Conservation (phyloP, 108 stramenopile species). For the Discostella pseudostelligera region DNA sequence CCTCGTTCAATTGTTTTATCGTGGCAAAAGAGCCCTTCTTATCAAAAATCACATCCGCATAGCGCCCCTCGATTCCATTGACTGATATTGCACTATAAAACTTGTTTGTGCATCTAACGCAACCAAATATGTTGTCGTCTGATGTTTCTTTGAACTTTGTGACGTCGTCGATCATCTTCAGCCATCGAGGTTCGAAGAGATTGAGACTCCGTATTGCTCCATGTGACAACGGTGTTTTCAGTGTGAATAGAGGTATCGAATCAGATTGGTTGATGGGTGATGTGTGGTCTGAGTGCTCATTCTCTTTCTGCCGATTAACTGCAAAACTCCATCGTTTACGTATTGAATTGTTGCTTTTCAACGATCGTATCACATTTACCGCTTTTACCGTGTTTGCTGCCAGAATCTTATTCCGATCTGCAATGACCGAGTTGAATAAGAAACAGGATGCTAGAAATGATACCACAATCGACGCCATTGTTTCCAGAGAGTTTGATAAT, state of each 20-base stretch:
- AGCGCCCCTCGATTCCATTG: slow-evolving; percentile 45
- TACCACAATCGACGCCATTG: slow-evolving; percentile 23
- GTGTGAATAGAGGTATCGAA: slow-evolving; percentile 46
- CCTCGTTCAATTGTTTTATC: slow-evolving; percentile 44
- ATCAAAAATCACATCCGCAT: slow-evolving; percentile 60
- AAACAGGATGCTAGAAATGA: slow-evolving; percentile 48
- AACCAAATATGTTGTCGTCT: slow-evolving; percentile 37
- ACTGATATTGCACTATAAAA: slow-evolving; percentile 57
- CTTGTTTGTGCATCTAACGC: slow-evolving; percentile 57
- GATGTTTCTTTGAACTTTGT: not conserved
- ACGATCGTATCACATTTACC: slow-evolving; percentile 24
- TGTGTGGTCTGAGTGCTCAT: not conserved
- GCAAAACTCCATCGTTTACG: slow-evolving; percentile 53
- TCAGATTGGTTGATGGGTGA: not conserved
- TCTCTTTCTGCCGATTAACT: not conserved
- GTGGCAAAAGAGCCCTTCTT: slow-evolving; percentile 39
- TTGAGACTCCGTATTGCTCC: slow-evolving; percentile 46
- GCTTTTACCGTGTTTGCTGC: slow-evolving; percentile 39
- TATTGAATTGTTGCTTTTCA: slow-evolving; percentile 42
- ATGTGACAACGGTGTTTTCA: slow-evolving; percentile 42
- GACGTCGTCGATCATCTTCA: slow-evolving; percentile 55
- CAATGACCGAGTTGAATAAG: slow-evolving; percentile 54
- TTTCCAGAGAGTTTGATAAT: slow-evolving; percentile 15
- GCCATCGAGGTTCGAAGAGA: slow-evolving; percentile 64
- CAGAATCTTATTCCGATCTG: slow-evolving; percentile 46